Conservation (phyloP, 345 rosid genomes). For the Mercurialis annua region DNA sequence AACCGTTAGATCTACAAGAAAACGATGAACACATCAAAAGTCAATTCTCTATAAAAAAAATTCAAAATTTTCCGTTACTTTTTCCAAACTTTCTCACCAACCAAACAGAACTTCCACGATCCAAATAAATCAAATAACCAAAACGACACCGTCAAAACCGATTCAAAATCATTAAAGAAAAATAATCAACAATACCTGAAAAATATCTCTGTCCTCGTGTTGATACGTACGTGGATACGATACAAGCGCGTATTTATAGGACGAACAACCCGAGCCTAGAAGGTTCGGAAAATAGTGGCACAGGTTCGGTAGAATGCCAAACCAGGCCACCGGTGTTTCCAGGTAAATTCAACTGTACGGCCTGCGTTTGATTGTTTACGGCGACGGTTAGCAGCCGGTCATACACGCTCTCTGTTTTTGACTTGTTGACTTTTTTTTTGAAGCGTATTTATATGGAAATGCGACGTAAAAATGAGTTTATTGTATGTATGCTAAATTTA, state of each 20-base stretch:
- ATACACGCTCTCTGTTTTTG: background rate
- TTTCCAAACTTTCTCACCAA: constrained; percentile 2
- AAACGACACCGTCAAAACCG: background rate
- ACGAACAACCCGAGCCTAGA: constrained; percentile 17
- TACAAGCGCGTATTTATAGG: constrained; percentile 10
- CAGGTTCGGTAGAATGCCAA: constrained; percentile 12
- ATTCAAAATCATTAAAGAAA: background rate
- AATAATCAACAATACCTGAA: constrained; percentile 5
- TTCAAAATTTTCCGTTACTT: background rate
- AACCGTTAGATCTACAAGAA: background rate
- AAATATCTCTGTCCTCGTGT: constrained; percentile 13
- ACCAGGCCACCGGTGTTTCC: constrained; percentile 21
- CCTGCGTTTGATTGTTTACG: background rate
- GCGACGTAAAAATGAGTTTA: background rate
- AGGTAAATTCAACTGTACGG: constrained; percentile 11
- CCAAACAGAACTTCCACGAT: background rate
- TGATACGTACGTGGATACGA: background rate
- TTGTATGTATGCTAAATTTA: no score
- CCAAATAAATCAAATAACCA: background rate
- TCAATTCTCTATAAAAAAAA: no score
- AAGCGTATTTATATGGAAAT: background rate
- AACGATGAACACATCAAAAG: background rate
- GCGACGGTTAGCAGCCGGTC: constrained; percentile 23
- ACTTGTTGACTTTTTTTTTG: constrained; percentile 4
- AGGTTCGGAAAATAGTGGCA: background rate